Percentiles rank a stretch among this genome's conserved stretches.
Conservation (phyloP, 257 asterid genomes). For the Lycium barbarum region DNA sequence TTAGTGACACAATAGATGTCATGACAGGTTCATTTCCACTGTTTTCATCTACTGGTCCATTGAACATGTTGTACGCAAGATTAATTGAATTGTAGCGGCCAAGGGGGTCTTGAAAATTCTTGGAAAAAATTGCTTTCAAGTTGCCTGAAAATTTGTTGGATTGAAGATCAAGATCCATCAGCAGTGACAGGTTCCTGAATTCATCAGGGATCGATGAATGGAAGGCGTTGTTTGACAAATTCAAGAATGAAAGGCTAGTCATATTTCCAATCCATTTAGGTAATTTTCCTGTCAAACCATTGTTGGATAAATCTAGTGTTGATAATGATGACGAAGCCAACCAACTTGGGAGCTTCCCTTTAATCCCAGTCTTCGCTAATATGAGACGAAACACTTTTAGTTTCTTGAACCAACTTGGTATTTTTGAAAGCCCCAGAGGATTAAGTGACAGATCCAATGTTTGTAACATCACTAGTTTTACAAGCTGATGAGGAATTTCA, state of each 20-base stretch:
- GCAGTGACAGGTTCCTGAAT: constrained; percentile 49
- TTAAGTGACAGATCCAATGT: constrained; percentile 61
- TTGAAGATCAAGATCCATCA: constrained; percentile 68
- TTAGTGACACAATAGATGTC: constrained; percentile 41
- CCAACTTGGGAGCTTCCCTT: constrained; percentile 59
- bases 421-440: constrained; percentile 49
- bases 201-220: constrained; percentile 56
- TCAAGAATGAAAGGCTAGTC: constrained; percentile 55
- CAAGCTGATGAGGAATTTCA: constrained; percentile 51
- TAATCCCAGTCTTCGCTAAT: constrained; percentile 61
- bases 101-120: constrained; percentile 42
- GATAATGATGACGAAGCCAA: constrained; percentile 56
- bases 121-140: constrained; percentile 43
- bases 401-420: constrained; percentile 57
- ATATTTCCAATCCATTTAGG: constrained; percentile 74
- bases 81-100: constrained; percentile 58
- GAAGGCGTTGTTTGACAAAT: constrained; percentile 62
- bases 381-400: constrained; percentile 45
- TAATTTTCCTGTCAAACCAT: constrained; percentile 56
- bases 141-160: constrained; percentile 63
- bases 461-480: constrained; percentile 44
- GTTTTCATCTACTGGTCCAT: constrained; percentile 46
- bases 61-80: constrained; percentile 58
- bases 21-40: constrained; percentile 47
- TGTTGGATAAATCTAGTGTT: constrained; percentile 63